Base-by-base conservation (phyloP, 139 green algal species). In the Nannochloris sp. region DNA sequence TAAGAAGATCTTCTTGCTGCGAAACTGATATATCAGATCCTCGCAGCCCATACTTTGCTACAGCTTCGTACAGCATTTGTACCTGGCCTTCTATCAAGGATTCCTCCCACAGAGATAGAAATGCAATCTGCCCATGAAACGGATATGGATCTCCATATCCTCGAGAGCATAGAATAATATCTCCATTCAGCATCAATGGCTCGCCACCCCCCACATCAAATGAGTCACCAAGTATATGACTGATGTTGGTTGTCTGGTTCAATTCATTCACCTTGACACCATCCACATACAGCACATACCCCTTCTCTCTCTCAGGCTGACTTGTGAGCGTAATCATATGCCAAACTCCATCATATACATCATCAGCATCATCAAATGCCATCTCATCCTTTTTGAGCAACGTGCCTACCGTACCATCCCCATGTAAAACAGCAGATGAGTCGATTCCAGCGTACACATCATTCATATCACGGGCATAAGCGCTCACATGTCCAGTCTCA, bases 281-380 rank as follows among this genome's bases (percentile, higher is more conserved):
- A 36, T 85, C 70, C 18, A 82, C 19, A 48, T 72, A 85, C 16
- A 85, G 53, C 3, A 54, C 16, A 71, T 70, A 76, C 3, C 66
- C 80, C 10, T 59, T 57, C 21, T 24, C 46, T 2, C 64, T 62
- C n/a, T n/a, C 43, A 7, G 73, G 57, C 43, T 70, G 27, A n/a
- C 72, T 75, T 29, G 79, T 70, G 14, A 90, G 37, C 3, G 75
- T 83, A 24, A 84, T 15, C 75, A 87, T 86, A 67, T 89, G 82
- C 82, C 83, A 89, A 21, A 59, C 19, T 6, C 71, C 75, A 56
- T 84, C 78, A 48, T 57, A 54, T 12, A 83, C 61, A 40, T 44
- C 9, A 48, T 36, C 25, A 0, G 8, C 11, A 18, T 21, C n/a
- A 31, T n/a, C 15, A 58, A 5, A 4, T 15, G 1, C 46, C n/a